Evolutionary conservation across 176 grass and related monocot genomes (phyloP), one percentile per base, ranked within the genome.

Genomic region (Pontederia crassipes): DNA sequence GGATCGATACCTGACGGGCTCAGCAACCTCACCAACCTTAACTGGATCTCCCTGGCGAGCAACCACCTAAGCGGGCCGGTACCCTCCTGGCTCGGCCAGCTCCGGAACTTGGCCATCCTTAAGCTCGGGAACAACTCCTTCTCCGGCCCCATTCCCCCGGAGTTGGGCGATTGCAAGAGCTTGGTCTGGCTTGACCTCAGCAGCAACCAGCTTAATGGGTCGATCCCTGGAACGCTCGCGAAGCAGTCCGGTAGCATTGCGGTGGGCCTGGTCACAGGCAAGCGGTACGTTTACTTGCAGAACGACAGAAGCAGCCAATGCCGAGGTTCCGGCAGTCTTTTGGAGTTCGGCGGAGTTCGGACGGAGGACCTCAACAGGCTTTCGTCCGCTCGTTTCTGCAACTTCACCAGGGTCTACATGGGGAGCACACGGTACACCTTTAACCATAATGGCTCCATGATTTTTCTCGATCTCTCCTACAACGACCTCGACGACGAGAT

Each of bases 21-120:
- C 59, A 55, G 55, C 8, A 87, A 84, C 72, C 89, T 86, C 73
- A 84, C 84, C 10, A 68, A 76, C 46, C 70, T 95, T 2, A 95
- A 95, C 78, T 95, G 90, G 90, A 95, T 95, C 57, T 95, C 90
- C 62, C 54, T 95, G 56, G 83, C 86, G 1, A 87, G 86, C 86
- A 95, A 95, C 83, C 83, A 68, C 9, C 77, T 95, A 52, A 81
- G 77, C 15, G 90, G 90, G 10, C 70, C 80, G 5, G 79, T 95
- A 15, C 90, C 90, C 1, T 10, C 86, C 0, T 89, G 90, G 90
- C 77, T 95, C 12, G 90, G 90, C 12, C 78, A 66, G 80, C 86
- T 95, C 27, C 84, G 81, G 54, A 81, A 72, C 55, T 20, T 95
- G 48, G 82, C 86, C 16, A 95, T 95, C 72, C 69, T 95, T 32